Evolutionary conservation across 371 early-diverging fungal genomes (phyloP).

Genomic region (Syncephalastrum sp.): DNA sequence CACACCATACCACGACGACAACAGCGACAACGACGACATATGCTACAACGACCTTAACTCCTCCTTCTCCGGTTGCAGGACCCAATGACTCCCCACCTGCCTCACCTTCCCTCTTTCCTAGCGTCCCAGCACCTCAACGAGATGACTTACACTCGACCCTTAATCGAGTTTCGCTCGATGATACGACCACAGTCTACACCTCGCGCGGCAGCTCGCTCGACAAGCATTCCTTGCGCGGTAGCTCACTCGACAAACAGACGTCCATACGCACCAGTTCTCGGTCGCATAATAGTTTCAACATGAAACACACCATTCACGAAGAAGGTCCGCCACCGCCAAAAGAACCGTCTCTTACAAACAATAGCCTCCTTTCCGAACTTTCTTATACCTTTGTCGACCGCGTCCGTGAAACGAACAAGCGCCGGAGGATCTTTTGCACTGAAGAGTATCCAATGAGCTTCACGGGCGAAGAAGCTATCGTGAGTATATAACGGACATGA

Average conservation of each 20-base stretch:
- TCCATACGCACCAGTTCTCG: no score
- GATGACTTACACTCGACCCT: not conserved
- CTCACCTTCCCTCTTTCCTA: conserved; percentile 16
- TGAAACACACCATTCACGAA: not conserved
- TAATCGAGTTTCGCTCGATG: conserved; percentile 12
- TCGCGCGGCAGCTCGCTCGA: conserved; percentile 27
- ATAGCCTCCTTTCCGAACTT: conserved; percentile 30
- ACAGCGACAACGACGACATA: conserved; percentile 1
- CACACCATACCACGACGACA: conserved; percentile 5
- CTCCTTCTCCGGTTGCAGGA: no score
- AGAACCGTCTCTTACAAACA: not conserved
- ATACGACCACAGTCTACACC: conserved; percentile 13
- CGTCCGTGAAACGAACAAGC: conserved; percentile 27
- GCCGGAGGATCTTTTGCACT: conserved; percentile 35
- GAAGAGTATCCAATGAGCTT: conserved; percentile 46
- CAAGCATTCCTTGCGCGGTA: no score
- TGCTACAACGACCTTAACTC: not conserved
- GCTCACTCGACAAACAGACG: no score
- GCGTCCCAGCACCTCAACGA: conserved; percentile 10
- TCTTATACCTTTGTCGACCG: conserved; percentile 21
- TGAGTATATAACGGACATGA: conserved; percentile 11
- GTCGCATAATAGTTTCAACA: not conserved
- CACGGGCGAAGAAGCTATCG: conserved; percentile 44
- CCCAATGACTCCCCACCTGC: conserved; percentile 7
- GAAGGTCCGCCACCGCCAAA: conserved; percentile 4